Conservation (phyloP, 192 early-diverging fungal genomes). For the Coemansia sp. region DNA sequence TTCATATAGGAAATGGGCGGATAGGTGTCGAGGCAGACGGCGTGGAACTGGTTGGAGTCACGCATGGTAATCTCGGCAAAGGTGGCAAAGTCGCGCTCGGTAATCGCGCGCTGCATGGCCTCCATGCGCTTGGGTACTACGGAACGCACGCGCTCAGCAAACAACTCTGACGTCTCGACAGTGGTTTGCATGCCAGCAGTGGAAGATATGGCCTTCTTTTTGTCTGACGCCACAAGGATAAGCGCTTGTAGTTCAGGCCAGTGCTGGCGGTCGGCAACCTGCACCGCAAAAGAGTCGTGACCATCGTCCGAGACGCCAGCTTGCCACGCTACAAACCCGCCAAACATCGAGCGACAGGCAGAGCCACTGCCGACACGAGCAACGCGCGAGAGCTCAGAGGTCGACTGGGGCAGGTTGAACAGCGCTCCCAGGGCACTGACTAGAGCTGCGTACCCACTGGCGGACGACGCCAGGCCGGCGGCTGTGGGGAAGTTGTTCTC, state of each 20-base stretch:
- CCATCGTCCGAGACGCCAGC: conserved; percentile 84
- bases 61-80: conserved; percentile 97
- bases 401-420: conserved; percentile 68
- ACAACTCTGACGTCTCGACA: conserved; percentile 85
- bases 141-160: conserved; percentile 76
- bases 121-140: conserved; percentile 93
- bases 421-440: conserved; percentile 79
- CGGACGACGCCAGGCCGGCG: conserved; percentile 96
- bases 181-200: conserved; percentile 98
- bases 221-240: conserved; percentile 91
- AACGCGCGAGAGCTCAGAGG: conserved; percentile 80
- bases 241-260: conserved; percentile 97
- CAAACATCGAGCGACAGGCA: conserved; percentile 95
- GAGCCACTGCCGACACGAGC: conserved; percentile 97
- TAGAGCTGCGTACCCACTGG: conserved; percentile 93
- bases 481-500: conserved; percentile 99
- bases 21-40: conserved; percentile 96
- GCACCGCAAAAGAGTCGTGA: conserved; percentile 83
- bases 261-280: conserved; percentile 85
- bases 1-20: conserved; percentile 99
- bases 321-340: conserved; percentile 98
- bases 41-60: conserved; percentile 99
- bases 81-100: conserved; percentile 74
- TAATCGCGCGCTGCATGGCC: conserved; percentile 86
- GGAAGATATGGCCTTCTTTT: conserved; percentile 86